Conservation (phyloP, 257 asterid genomes). For the Gentiana macrophylla region DNA sequence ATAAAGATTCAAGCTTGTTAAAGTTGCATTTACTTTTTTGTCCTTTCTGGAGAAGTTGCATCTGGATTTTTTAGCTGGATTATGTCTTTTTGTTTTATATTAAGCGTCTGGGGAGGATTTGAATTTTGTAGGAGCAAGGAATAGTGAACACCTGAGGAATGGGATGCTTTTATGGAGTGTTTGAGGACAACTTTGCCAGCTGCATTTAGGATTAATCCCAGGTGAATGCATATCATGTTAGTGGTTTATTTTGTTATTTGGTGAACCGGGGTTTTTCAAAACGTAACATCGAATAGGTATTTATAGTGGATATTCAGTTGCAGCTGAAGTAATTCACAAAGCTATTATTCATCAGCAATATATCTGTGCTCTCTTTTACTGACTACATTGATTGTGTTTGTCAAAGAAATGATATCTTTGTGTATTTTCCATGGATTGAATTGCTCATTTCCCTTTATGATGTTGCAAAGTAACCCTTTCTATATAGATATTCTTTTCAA, state of each 20-base stretch:
- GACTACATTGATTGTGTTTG: too few species aligned
- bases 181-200: constrained; percentile 72
- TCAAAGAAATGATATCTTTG: too few species aligned
- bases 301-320: too few species aligned
- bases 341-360: too few species aligned
- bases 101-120: background rate
- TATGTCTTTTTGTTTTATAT: background rate
- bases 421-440: background rate
- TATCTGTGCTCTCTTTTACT: too few species aligned
- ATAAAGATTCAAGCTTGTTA: background rate
- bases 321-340: too few species aligned
- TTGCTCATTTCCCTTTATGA: background rate
- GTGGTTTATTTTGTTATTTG: too few species aligned
- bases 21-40: background rate
- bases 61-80: background rate
- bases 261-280: background rate
- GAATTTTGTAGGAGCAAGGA: constrained; percentile 52
- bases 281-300: too few species aligned
- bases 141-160: constrained; percentile 60
- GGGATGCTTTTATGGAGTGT: constrained; percentile 64
- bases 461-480: constrained; percentile 84
- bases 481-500: constrained; percentile 56
- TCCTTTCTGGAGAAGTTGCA: background rate
- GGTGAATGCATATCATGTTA: constrained; percentile 22
- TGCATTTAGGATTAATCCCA: constrained; percentile 90